Conservation (phyloP, 345 rosid species). For the Melastoma malabathricum region DNA sequence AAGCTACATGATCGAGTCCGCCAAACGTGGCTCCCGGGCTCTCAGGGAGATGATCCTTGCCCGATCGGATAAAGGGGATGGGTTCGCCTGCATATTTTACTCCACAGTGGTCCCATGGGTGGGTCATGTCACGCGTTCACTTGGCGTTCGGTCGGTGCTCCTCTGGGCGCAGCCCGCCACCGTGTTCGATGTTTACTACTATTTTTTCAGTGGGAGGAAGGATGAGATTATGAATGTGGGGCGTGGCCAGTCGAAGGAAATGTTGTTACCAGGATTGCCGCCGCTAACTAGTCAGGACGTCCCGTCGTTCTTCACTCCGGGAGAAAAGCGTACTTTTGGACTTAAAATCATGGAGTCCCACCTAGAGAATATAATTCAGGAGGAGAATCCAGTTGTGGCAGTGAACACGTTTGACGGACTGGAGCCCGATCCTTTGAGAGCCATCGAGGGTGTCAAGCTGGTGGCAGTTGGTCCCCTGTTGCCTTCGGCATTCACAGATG, state of each 20-base stretch:
- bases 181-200: slow-evolving; percentile 41
- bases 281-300: slow-evolving; percentile 21
- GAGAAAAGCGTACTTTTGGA: slow-evolving; percentile 2
- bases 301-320: slow-evolving; percentile 35
- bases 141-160: slow-evolving; percentile 17
- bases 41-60: slow-evolving; percentile 10
- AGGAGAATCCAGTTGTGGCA: too few species aligned
- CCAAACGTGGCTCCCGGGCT: slow-evolving; percentile 8
- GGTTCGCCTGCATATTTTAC: slow-evolving; percentile 13
- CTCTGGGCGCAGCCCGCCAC: slow-evolving; percentile 64
- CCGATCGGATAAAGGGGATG: background rate
- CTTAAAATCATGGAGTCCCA: slow-evolving; percentile 4
- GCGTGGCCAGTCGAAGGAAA: slow-evolving; percentile 6
- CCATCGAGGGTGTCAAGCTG: too few species aligned
- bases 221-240: slow-evolving; percentile 11
- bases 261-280: slow-evolving; percentile 33
- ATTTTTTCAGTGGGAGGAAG: slow-evolving; percentile 30
- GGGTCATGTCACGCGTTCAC: slow-evolving; percentile 28
- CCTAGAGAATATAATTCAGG: too few species aligned
- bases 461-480: too few species aligned
- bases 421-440: too few species aligned
- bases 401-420: too few species aligned
- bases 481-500: too few species aligned
- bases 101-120: slow-evolving; percentile 21
- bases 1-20: slow-evolving; percentile 5